Evolutionary conservation across 2,329 filamentous ascomycete genomes (phyloP).

Genomic region (Colletotrichum acutatum): DNA sequence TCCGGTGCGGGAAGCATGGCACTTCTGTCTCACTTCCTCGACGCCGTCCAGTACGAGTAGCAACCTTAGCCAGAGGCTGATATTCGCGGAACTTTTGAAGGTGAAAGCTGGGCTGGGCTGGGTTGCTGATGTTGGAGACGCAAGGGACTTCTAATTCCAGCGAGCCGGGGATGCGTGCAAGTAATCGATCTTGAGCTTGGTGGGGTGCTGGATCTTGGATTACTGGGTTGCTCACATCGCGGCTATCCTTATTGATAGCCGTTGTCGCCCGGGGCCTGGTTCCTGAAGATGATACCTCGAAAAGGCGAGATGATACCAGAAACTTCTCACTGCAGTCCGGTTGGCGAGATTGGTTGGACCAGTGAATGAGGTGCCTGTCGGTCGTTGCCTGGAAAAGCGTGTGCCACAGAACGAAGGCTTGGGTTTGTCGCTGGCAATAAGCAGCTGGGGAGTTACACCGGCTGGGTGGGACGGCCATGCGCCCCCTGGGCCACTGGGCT

Average conservation of each 20-base stretch:
- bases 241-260: no score
- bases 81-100: not conserved
- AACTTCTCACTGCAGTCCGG: not conserved
- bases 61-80: not conserved
- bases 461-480: not conserved
- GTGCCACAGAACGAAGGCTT: not conserved
- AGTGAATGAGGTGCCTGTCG: not conserved
- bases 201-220: not conserved
- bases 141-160: not conserved
- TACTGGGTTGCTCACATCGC: not conserved
- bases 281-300: not conserved
- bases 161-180: not conserved
- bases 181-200: not conserved
- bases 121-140: not conserved
- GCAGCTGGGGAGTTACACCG: not conserved
- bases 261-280: not conserved
- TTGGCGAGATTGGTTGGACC: not conserved
- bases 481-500: not conserved
- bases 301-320: not conserved
- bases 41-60: not conserved
- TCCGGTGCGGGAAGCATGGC: not conserved
- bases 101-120: not conserved
- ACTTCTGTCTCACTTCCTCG: not conserved
- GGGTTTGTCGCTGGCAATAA: not conserved
- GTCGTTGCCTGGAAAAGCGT: constrained; percentile 4